Evolutionary conservation across 2,329 filamentous ascomycete genomes (phyloP).

Genomic region (Paecilomyces fulvus): DNA sequence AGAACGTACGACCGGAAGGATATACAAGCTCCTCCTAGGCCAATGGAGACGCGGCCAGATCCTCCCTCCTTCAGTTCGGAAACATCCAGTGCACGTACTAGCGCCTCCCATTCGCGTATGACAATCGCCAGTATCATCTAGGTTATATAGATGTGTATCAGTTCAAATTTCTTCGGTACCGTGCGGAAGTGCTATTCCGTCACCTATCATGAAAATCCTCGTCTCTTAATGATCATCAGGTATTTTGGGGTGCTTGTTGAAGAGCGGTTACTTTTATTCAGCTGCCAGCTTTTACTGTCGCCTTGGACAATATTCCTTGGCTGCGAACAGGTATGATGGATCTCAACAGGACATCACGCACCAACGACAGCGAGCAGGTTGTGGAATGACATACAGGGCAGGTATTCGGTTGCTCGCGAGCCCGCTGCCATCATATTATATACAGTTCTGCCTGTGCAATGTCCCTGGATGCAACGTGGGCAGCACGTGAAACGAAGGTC

Average conservation of each 20-base stretch:
- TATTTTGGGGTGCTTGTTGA: not conserved
- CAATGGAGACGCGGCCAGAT: conserved; percentile 7
- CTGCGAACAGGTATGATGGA: not conserved
- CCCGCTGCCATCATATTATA: not conserved
- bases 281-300: not conserved
- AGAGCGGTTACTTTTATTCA: not conserved
- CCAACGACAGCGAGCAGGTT: not conserved
- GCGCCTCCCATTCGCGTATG: conserved; percentile 34
- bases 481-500: conserved; percentile 13
- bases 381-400: not conserved
- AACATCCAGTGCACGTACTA: conserved; percentile 14
- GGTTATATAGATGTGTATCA: conserved; percentile 6
- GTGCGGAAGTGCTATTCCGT: not conserved
- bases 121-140: conserved; percentile 40
- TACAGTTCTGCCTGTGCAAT: not conserved
- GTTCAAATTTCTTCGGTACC: not conserved
- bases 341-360: not conserved
- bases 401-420: not conserved
- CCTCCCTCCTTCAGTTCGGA: conserved; percentile 14
- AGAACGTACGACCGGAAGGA: conserved; percentile 8
- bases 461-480: conserved; percentile 8
- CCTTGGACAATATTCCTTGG: not conserved
- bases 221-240: not conserved
- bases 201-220: not conserved
- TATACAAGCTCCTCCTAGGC: conserved; percentile 1